Evolutionary conservation across 768 basidiomycete genomes (phyloP).

Genomic region (Mycena rebaudengoi): DNA sequence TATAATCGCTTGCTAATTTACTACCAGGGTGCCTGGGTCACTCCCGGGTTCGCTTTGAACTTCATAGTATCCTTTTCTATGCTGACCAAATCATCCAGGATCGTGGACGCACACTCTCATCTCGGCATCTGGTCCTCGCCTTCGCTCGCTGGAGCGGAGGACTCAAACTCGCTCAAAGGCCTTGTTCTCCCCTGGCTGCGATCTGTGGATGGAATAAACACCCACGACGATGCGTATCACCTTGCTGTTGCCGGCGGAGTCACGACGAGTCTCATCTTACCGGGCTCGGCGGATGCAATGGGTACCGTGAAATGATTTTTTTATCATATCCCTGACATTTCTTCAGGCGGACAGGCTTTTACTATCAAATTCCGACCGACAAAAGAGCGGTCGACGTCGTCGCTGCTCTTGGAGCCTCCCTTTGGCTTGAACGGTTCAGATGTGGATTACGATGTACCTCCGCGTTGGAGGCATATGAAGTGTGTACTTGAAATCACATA

Average conservation of each 20-base stretch:
- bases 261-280: constrained; percentile 78
- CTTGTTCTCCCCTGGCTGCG: constrained; percentile 65
- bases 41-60: constrained; percentile 61
- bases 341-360: constrained; percentile 81
- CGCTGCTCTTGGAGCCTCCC: constrained; percentile 85
- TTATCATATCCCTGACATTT: constrained; percentile 1
- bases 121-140: constrained; percentile 48
- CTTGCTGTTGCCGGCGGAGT: constrained; percentile 79
- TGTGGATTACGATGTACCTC: constrained; percentile 46
- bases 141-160: constrained; percentile 45
- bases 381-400: constrained; percentile 70
- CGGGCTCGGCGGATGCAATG: constrained; percentile 74
- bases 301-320: constrained; percentile 38
- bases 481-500: constrained; percentile 34
- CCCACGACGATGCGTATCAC: constrained; percentile 74
- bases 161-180: constrained; percentile 62
- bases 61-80: constrained; percentile 7
- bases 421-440: constrained; percentile 53
- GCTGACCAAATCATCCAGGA: constrained; percentile 27
- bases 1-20: constrained; percentile 39
- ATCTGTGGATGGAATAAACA: constrained; percentile 78
- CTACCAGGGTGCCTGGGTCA: constrained; percentile 76
- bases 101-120: constrained; percentile 64
- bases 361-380: constrained; percentile 83
- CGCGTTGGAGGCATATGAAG: constrained; percentile 82